phyloP scores from a whole-genome alignment of 192 early-diverging fungal species.

The Anaeromyces robustus region DNA sequence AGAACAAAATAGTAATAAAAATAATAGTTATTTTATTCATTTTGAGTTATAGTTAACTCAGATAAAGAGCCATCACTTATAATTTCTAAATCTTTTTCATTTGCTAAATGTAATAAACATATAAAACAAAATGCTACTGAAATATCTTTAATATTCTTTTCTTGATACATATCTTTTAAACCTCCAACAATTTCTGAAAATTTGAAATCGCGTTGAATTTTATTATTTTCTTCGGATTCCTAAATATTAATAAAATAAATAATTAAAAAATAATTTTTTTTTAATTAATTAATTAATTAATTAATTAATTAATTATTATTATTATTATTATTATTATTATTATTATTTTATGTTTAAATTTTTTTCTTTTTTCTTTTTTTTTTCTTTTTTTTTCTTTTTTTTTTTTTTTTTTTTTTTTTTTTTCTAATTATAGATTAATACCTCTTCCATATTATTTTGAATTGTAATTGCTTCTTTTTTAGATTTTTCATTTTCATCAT shows the following conservation, averaged over 20 bases:
- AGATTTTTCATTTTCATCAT: conserved; percentile 13
- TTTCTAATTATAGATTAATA: no score
- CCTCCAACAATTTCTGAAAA: conserved; percentile 60
- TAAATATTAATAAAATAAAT: background rate
- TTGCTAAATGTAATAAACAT: conserved; percentile 87
- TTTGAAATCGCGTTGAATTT: conserved; percentile 38
- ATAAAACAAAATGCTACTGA: conserved; percentile 97
- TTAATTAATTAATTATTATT: no score
- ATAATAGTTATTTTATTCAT: no score
- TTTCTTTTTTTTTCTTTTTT: no score
- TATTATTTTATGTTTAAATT: no score
- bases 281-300: no score
- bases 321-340: no score
- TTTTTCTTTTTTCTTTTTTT: no score
- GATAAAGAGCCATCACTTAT: background rate
- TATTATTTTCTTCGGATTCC: conserved; percentile 1
- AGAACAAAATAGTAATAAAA: no score
- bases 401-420: no score
- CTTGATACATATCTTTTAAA: conserved; percentile 59
- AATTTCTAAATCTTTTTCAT: conserved; percentile 15
- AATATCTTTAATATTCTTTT: conserved; percentile 70
- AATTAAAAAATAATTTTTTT: no score
- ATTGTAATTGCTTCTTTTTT: conserved; percentile 4
- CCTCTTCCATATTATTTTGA: conserved; percentile 4
- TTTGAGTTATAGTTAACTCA: background rate